Base-by-base conservation (phyloP, 768 basidiomycete genomes). In the Mycena maculata region DNA sequence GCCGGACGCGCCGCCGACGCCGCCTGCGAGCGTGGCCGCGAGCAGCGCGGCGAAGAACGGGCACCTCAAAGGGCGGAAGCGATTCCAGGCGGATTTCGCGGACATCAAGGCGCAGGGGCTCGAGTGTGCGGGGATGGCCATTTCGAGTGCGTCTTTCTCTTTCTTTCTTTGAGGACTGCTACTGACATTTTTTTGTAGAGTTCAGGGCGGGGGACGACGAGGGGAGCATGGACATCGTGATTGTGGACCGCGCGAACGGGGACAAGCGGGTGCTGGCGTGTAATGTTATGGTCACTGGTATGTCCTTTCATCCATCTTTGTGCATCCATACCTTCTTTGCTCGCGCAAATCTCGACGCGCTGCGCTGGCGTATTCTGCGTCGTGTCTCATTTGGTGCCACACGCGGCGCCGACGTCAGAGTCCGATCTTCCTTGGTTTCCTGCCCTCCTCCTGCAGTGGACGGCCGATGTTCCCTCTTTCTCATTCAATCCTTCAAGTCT, bases 181-280 rank as follows among this genome's bases (percentile, higher is more conserved):
- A 5, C 41, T 15, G n/a, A 36, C 22, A 44, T 33, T 18, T 28
- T 9, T 33, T n/a, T 10, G 15, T 72, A 92, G 90, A 76, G 55
- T 73, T 89, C n/a, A 74, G 78, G 30, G 48, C 81, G 27, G 89
- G 89, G 28, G 89, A 90, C 28, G 90, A 91, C 54, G 90, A 91
- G 68, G 89, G 88, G 18, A 82, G 85, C n/a, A 76, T 92, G n/a
- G 83, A 88, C 57, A 78, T 89, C 31, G 72, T 72, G 15, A 76
- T 90, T 25, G 73, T 76, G 45, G 74, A 83, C n/a, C 67, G 67
- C 28, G 12, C 28, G 0, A 62, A 58, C 20, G 59, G 59, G 30
- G 78, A 76, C 39, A 77, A 72, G 10, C 74, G 81, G 60, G 56
- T 71, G 28, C 39, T 67, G 45, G 42, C 52, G 7, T 67, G 61